These are phyloP conservation scores for Senecio squalidus DNA, from an alignment of 140 eudicot species.

Conservation along the genomic window DNA sequence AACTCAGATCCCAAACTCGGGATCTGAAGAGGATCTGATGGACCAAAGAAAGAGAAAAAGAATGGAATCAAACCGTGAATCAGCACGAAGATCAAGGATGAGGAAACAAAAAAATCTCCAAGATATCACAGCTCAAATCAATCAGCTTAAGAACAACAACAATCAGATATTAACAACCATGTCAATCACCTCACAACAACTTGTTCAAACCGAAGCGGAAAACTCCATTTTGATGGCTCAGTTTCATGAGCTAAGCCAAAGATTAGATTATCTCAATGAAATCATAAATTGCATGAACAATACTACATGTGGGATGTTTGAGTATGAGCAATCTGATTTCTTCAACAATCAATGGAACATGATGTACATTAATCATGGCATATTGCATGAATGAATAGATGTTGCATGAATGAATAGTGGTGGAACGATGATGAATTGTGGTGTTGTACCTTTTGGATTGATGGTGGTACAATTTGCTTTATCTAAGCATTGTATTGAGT, in stretches of 20 bases:
- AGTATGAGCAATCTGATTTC: constrained; percentile 18
- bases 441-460: constrained; percentile 6
- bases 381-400: constrained; percentile 41
- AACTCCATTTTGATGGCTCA: constrained; percentile 70
- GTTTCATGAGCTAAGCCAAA: constrained; percentile 52
- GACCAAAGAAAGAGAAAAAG: constrained; percentile 68
- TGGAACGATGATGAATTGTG: background rate
- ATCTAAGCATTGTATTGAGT: background rate
- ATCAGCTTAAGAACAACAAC: constrained; percentile 43
- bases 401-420: background rate
- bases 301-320: constrained; percentile 13
- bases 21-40: constrained; percentile 43
- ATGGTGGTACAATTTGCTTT: background rate
- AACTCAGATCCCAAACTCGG: constrained; percentile 39
- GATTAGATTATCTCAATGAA: constrained; percentile 57
- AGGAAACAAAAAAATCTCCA: constrained; percentile 61
- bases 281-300: constrained; percentile 45
- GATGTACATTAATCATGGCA: constrained; percentile 50
- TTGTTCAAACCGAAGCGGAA: constrained; percentile 51
- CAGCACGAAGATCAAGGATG: constrained; percentile 70
- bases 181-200: constrained; percentile 43
- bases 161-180: constrained; percentile 35
- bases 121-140: constrained; percentile 42
- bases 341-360: constrained; percentile 40
- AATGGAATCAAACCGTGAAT: constrained; percentile 75